Conservation (phyloP, 1,284 basidiomycete genomes). For the Cutaneotrichosporon dermatis region DNA sequence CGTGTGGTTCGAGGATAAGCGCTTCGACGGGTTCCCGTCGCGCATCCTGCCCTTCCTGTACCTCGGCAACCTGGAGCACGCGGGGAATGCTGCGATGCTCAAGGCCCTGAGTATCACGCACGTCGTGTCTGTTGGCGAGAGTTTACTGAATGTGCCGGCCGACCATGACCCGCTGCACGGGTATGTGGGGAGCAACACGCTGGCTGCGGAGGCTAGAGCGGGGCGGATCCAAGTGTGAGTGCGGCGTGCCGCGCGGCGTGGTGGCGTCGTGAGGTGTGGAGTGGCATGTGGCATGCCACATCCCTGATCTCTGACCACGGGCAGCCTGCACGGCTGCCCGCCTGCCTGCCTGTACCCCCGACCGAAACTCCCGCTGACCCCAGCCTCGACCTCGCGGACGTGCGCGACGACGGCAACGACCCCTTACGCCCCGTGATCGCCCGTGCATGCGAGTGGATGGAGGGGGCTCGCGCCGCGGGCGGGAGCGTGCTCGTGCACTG, state of each 20-base stretch:
- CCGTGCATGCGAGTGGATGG: constrained; percentile 89
- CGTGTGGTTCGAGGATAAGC: constrained; percentile 84
- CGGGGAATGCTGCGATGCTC: constrained; percentile 90
- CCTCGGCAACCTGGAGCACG: constrained; percentile 93
- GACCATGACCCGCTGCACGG: constrained; percentile 32
- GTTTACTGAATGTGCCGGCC: constrained; percentile 29
- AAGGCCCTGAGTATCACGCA: constrained; percentile 94
- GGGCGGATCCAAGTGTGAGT: constrained; percentile 43
- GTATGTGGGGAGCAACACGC: constrained; percentile 30
- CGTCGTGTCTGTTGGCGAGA: constrained; percentile 92
- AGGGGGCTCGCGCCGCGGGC: constrained; percentile 70
- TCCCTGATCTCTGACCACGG: too few relatives aligned
- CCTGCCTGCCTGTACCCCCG: too few relatives aligned
- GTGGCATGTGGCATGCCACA: background rate
- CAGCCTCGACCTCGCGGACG: constrained; percentile 44
- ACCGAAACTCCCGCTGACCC: background rate
- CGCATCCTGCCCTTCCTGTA: constrained; percentile 91
- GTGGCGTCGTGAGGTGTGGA: too few relatives aligned
- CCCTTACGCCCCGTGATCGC: constrained; percentile 82
- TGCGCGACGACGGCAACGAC: constrained; percentile 88
- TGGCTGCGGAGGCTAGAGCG: constrained; percentile 36
- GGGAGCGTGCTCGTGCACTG: constrained; percentile 94
- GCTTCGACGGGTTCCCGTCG: constrained; percentile 95
- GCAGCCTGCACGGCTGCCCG: too few relatives aligned
- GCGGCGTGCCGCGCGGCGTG: too few relatives aligned